Conservation (phyloP, 306 rosid genomes). For the Rosa multiflora region DNA sequence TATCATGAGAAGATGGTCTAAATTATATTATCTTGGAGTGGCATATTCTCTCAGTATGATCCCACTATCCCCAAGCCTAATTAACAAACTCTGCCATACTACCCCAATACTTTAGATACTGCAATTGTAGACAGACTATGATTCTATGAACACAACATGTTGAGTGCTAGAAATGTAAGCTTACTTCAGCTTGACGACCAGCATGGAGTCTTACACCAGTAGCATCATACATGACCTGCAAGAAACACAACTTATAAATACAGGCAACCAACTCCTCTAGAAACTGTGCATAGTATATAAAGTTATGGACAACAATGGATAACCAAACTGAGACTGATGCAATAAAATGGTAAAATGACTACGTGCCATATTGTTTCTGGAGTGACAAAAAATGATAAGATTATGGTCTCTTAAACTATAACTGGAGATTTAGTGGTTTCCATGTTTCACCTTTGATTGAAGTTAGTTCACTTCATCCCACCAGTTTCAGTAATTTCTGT, state of each 20-base stretch:
- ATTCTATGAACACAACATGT: neutral
- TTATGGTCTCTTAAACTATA: neutral
- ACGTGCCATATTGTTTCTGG: neutral
- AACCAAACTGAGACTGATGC: neutral
- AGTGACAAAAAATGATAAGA: neutral
- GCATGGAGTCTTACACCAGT: constrained; percentile 55
- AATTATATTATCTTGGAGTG: neutral
- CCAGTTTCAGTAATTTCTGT: neutral
- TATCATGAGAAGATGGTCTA: neutral
- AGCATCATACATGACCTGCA: constrained; percentile 57
- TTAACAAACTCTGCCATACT: constrained; percentile 5
- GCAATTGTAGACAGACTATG: neutral
- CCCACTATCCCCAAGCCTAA: constrained; percentile 8
- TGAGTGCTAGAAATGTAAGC: neutral
- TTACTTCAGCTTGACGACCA: constrained; percentile 57
- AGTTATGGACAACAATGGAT: neutral
- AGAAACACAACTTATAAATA: neutral
- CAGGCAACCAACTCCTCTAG: neutral
- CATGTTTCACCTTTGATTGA: neutral
- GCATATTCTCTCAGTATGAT: neutral
- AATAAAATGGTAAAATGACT: neutral
- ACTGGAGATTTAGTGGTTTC: neutral
- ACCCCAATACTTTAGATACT: neutral
- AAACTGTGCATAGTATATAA: neutral
- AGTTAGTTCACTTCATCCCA: neutral